phyloP scores from a whole-genome alignment of 805 yeast species.

The Jamesozyma lodderae region DNA sequence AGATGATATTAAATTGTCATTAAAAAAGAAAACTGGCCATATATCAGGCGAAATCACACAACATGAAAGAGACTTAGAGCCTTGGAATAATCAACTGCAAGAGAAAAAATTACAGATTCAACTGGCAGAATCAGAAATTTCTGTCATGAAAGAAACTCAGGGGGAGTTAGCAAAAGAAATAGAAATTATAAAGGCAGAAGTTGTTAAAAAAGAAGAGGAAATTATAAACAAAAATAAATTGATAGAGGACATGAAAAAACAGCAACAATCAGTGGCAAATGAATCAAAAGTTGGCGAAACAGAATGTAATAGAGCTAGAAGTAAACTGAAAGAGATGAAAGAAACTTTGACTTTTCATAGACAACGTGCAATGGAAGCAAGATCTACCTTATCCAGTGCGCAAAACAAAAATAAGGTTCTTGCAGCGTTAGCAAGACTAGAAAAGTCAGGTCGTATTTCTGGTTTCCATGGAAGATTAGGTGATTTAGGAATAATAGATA shows the following conservation, averaged over 20 bases:
- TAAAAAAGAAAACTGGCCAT: conserved; percentile 66
- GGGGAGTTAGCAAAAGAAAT: conserved; percentile 38
- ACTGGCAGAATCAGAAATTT: conserved; percentile 57
- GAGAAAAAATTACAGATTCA: conserved; percentile 55
- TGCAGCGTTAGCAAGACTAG: conserved; percentile 55
- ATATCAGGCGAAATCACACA: conserved; percentile 56
- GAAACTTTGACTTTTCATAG: conserved; percentile 43
- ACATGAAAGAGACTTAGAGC: conserved; percentile 62
- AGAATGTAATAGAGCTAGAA: conserved; percentile 44
- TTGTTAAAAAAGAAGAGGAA: conserved; percentile 38
- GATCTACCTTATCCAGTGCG: conserved; percentile 43
- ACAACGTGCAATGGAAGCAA: conserved; percentile 60
- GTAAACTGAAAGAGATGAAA: conserved; percentile 46
- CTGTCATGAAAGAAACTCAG: conserved; percentile 43
- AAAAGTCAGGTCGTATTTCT: conserved; percentile 67
- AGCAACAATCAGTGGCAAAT: conserved; percentile 39
- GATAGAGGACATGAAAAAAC: conserved; percentile 38
- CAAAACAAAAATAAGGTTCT: conserved; percentile 71
- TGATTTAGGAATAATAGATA: conserved; percentile 84
- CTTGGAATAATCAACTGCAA: conserved; percentile 67
- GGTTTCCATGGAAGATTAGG: conserved; percentile 92
- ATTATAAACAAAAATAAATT: conserved; percentile 44
- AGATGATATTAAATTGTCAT: conserved; percentile 51
- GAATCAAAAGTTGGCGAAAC: conserved; percentile 52
- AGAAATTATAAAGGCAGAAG: conserved; percentile 35